phyloP scores from a whole-genome alignment of 257 asterid genomes.

The Cinchona pubescens region DNA sequence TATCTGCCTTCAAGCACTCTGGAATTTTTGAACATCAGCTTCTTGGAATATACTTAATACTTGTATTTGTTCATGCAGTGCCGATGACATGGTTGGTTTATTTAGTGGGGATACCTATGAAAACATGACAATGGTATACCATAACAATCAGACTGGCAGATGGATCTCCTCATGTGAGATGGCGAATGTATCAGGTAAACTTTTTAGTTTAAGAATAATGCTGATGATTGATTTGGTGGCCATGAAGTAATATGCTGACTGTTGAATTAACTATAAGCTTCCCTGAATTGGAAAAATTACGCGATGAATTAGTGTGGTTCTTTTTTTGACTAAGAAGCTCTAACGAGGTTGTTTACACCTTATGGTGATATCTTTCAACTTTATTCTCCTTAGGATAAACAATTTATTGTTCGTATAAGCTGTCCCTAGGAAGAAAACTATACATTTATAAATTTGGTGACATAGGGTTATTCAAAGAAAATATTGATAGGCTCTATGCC shows the following conservation, averaged over 20 bases:
- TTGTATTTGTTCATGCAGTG: conserved; percentile 41
- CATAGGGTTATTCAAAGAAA: neutral
- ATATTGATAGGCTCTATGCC: neutral
- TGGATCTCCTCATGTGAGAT: conserved; percentile 76
- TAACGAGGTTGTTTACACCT: neutral
- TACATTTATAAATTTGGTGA: neutral
- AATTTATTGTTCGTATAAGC: neutral
- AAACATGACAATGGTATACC: conserved; percentile 53
- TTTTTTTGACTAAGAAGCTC: neutral
- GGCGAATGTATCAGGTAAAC: conserved; percentile 74
- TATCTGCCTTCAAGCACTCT: neutral
- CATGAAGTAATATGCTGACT: neutral
- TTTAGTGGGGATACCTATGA: conserved; percentile 66
- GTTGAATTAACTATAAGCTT: neutral
- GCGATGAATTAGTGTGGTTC: neutral
- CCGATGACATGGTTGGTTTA: conserved; percentile 65
- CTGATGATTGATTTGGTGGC: neutral
- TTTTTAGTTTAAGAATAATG: neutral
- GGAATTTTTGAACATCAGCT: neutral
- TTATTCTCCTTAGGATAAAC: neutral
- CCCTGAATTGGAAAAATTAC: neutral
- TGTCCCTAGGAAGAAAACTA: neutral
- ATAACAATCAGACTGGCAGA: conserved; percentile 63
- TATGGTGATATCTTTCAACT: neutral
- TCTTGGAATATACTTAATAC: conserved; percentile 7